Conservation (phyloP, 2,329 filamentous ascomycete genomes). For the Zasmidium citrigriseum region DNA sequence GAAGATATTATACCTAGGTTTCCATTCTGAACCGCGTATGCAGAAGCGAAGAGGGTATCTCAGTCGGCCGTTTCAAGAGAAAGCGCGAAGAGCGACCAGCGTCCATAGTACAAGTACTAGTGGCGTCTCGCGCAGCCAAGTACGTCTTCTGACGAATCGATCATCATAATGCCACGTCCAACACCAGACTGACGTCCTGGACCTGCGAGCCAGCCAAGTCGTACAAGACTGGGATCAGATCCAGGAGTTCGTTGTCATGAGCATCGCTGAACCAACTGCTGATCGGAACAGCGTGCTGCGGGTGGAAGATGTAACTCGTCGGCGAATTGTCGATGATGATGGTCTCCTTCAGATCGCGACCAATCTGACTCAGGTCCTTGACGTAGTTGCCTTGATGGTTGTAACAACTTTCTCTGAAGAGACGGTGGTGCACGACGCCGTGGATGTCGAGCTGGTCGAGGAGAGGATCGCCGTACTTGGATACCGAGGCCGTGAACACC, state of each 20-base stretch:
- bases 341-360: slow-evolving; percentile 91
- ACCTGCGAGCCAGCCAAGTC: slow-evolving; percentile 88
- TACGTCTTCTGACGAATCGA: not conserved
- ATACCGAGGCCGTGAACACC: slow-evolving; percentile 97
- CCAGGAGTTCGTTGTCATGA: slow-evolving; percentile 96
- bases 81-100: slow-evolving; percentile 3
- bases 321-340: slow-evolving; percentile 99
- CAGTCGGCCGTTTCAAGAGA: slow-evolving; percentile 18
- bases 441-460: slow-evolving; percentile 97
- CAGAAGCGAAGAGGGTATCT: slow-evolving; percentile 25
- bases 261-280: slow-evolving; percentile 99
- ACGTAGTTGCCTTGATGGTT: slow-evolving; percentile 99
- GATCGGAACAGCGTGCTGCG: slow-evolving; percentile 97
- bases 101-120: not conserved
- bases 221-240: slow-evolving; percentile 96
- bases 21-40: slow-evolving; percentile 14
- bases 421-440: slow-evolving; percentile 88
- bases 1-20: not conserved
- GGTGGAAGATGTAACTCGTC: slow-evolving; percentile 99
- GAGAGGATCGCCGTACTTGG: slow-evolving; percentile 97
- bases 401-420: slow-evolving; percentile 98
- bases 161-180: slow-evolving; percentile 73
- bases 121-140: not conserved
- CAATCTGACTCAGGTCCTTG: slow-evolving; percentile 96
- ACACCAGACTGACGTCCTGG: slow-evolving; percentile 92